Percentiles rank a stretch among this genome's conserved stretches.
phyloP scores from a whole-genome alignment of 2,329 filamentous ascomycete species.

The Hirsutella rhossiliensis region DNA sequence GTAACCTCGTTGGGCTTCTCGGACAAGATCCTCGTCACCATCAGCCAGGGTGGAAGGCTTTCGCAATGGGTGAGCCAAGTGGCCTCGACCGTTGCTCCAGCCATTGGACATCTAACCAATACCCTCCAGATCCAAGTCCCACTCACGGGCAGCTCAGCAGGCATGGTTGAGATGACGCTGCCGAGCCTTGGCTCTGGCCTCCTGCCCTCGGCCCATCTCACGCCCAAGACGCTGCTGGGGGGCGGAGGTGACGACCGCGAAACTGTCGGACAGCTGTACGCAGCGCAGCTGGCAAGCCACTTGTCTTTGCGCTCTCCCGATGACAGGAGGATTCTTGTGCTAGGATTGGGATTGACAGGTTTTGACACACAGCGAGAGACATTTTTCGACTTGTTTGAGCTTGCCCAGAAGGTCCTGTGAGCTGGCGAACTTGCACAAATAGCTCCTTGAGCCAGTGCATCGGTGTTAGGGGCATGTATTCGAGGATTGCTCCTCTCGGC shows the following conservation, averaged over 20 bases:
- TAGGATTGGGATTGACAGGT: constrained; percentile 47
- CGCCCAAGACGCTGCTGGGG: constrained; percentile 76
- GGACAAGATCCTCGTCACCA: constrained; percentile 83
- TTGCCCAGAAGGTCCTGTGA: constrained; percentile 45
- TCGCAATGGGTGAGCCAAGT: constrained; percentile 70
- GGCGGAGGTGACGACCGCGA: constrained; percentile 70
- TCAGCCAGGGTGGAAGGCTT: constrained; percentile 74
- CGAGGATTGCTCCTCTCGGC: too few species aligned
- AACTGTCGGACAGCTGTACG: constrained; percentile 75
- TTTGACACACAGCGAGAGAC: constrained; percentile 38
- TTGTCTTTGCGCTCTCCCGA: constrained; percentile 60
- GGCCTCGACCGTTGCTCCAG: too few species aligned
- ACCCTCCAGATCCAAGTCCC: constrained; percentile 60
- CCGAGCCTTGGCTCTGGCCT: constrained; percentile 31
- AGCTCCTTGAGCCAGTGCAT: not conserved
- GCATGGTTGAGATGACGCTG: constrained; percentile 47
- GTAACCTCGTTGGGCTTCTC: constrained; percentile 63
- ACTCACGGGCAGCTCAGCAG: constrained; percentile 54
- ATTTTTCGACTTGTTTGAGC: constrained; percentile 54
- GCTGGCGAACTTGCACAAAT: not conserved
- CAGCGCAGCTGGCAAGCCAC: constrained; percentile 76
- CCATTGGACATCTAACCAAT: too few species aligned
- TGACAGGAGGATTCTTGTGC: constrained; percentile 46
- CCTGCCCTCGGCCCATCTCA: constrained; percentile 71
- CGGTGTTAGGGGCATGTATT: not conserved